Base-by-base conservation (phyloP, 192 early-diverging fungal species). In the Coemansia sp. region DNA sequence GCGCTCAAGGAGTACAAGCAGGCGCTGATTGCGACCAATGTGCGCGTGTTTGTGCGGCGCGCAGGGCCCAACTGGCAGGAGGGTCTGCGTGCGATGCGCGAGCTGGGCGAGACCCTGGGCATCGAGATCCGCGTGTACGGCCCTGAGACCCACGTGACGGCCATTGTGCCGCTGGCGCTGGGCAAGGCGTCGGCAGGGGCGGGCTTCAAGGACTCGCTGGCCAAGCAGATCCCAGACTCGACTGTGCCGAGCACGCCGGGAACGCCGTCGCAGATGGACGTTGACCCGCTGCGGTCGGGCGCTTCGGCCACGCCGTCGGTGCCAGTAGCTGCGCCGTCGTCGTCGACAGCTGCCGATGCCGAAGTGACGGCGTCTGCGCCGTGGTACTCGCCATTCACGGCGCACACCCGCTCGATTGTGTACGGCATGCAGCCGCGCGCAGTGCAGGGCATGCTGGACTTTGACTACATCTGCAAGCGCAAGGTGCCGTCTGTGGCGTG, bases 61-160 rank as follows among this genome's bases (percentile, higher is more conserved):
- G 97, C 94, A 57, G 97, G 97, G 15, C 97, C 97, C 65, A 98
- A 98, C 89, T 98, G 92, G 85, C 97, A 98, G 83, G 97, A 98
- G 85, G 97, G 97, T 69, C 90, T 98, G 74, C 89, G 91, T 49
- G 86, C 93, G 55, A 96, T 98, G 87, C 90, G 95, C 64, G 87
- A 89, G 76, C 85, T 94, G 22, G 95, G 95, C 60, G 94, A 95
- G 72, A 91, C 90, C 29, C 84, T 98, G 32, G 94, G 93, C 64
- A 87, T 98, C 14, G 93, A 94, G 61, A 94, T 98, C 73, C 87
- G 91, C 67, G 96, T 98, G 14, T 98, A 87, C 72, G 96, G 96
- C 7, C 96, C 95, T 14, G 96, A 98, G 78, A 95, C 95, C 65
- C 94, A 95, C 85, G 94, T 98, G 65, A 96, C 96, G n/a, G 96